Conservation (phyloP, 768 basidiomycete species). For the Imleria badia region DNA sequence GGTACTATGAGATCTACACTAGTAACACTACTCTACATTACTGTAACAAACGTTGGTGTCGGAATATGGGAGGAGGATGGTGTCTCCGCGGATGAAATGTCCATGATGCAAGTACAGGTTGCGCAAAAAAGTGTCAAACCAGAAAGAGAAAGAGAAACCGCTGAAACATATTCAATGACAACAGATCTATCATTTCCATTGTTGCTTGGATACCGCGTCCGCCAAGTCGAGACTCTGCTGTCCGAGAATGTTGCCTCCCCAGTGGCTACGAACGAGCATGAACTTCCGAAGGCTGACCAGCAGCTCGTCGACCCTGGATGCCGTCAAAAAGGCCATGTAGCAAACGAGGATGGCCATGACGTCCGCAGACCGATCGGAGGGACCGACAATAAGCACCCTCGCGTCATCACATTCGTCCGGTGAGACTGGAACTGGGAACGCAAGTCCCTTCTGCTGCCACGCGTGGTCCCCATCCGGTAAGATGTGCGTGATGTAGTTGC, state of each 20-base stretch:
- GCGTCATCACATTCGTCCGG: not conserved
- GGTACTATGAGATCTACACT: not conserved
- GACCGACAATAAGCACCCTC: constrained; percentile 29
- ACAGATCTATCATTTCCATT: not conserved
- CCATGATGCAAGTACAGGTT: not conserved
- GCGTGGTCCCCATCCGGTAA: not conserved
- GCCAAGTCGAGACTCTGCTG: not conserved
- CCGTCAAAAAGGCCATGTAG: constrained; percentile 27
- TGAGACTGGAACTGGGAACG: not conserved
- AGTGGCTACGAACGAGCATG: not conserved
- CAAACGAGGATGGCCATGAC: constrained; percentile 26
- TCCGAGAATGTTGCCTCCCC: not conserved
- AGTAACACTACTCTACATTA: too few relatives aligned
- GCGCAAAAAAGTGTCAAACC: too few relatives aligned
- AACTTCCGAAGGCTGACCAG: not conserved
- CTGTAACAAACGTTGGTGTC: not conserved
- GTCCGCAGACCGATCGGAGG: constrained; percentile 30
- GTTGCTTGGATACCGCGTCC: not conserved
- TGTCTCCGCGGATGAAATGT: not conserved
- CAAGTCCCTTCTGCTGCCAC: not conserved
- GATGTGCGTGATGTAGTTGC: not conserved
- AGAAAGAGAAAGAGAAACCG: not conserved
- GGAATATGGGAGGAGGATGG: too few relatives aligned
- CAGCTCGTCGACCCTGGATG: not conserved
- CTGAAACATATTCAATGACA: not conserved